These are phyloP conservation scores for Dendrobium chrysotoxum DNA, from an alignment of 106 monocot species.

Conservation along the genomic window DNA sequence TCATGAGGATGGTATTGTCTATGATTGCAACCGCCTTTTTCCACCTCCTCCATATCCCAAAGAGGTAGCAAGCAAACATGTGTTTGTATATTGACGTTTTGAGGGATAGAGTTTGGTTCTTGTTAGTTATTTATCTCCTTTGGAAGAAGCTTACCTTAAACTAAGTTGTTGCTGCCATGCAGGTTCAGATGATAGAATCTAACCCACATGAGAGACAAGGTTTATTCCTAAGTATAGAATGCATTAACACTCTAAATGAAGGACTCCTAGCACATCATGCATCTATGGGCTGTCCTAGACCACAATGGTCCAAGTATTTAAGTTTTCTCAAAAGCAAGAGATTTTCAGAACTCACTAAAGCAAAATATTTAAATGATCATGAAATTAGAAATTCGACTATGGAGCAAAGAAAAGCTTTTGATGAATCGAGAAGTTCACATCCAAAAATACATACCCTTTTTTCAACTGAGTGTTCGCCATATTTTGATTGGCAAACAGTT, in stretches of 20 bases:
- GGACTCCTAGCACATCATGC: constrained; percentile 79
- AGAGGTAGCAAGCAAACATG: constrained; percentile 43
- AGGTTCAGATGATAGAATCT: constrained; percentile 72
- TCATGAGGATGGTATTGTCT: constrained; percentile 89
- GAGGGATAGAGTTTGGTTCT: constrained; percentile 1
- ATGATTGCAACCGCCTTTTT: constrained; percentile 92
- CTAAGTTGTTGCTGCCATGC: constrained; percentile 19
- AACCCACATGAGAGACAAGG: constrained; percentile 54
- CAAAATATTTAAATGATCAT: constrained; percentile 50
- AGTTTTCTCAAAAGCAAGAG: constrained; percentile 84
- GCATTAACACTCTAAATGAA: constrained; percentile 95
- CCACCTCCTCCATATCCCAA: constrained; percentile 79
- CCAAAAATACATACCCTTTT: constrained; percentile 95
- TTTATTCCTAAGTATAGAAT: constrained; percentile 87
- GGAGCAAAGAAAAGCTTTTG: constrained; percentile 10
- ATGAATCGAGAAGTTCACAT: constrained; percentile 16
- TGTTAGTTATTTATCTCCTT: background rate
- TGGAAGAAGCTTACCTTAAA: background rate
- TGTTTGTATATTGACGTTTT: background rate
- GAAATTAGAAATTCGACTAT: background rate
- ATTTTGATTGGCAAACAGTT: constrained; percentile 96
- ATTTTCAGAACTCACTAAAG: constrained; percentile 73
- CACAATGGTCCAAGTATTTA: constrained; percentile 74
- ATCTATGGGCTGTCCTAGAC: constrained; percentile 66
- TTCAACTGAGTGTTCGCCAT: constrained; percentile 85